Evolutionary conservation across 306 rosid genomes (phyloP).

Genomic region (Datisca glomerata): DNA sequence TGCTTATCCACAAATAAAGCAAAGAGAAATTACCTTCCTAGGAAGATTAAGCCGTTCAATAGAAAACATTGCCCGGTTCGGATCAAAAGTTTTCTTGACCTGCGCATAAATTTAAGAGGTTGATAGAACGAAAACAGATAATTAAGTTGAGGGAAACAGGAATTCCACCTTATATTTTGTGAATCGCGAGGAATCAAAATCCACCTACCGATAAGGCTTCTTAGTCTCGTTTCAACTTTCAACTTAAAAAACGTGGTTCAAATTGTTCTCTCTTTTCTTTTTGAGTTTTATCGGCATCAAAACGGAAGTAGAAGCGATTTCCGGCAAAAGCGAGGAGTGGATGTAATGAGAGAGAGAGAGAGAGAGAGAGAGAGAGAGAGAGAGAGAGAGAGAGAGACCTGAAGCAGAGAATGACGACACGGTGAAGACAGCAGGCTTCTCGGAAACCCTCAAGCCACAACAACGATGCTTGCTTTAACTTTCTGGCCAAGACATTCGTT

Average conservation of each 20-base stretch:
- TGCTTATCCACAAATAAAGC: not conserved
- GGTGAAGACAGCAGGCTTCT: constrained; percentile 86
- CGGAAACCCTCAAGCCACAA: constrained; percentile 63
- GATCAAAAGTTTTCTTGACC: constrained; percentile 47
- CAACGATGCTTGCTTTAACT: constrained; percentile 20
- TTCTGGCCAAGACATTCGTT: constrained; percentile 3
- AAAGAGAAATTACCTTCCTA: constrained; percentile 53
- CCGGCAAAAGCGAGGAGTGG: not conserved
- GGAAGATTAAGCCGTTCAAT: constrained; percentile 73
- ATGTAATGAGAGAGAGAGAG: not conserved
- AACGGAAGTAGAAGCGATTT: constrained; percentile 6
- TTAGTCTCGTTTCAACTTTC: not conserved
- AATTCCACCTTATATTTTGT: not conserved
- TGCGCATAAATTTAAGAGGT: no score
- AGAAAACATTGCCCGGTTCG: constrained; percentile 93
- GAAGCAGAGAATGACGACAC: constrained; percentile 56
- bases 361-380: not conserved
- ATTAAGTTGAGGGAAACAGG: not conserved
- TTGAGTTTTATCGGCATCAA: constrained; percentile 7
- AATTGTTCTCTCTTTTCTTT: not conserved
- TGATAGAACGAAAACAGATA: not conserved
- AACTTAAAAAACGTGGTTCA: not conserved
- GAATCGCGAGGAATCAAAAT: no score
- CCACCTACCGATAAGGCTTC: not conserved
- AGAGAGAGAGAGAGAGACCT: constrained; percentile 24